Evolutionary conservation across 441 rosid genomes (phyloP).

Genomic region (Syzygium syzygioides): DNA sequence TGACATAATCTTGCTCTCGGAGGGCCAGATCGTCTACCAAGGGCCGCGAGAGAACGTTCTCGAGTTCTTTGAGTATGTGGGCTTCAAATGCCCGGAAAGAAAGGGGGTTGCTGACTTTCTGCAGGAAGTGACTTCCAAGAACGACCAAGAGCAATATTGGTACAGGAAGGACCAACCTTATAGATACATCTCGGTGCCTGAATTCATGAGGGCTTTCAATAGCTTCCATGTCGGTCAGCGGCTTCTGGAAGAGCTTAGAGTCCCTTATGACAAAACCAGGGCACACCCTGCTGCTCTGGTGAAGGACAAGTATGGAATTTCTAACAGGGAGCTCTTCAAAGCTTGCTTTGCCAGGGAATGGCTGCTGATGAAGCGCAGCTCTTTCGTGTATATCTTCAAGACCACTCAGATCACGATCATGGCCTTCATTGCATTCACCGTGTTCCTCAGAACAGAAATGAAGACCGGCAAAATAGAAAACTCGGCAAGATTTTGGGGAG

Average conservation of each 20-base stretch:
- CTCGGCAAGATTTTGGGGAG: constrained; percentile 50
- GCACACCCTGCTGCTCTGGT: constrained; percentile 59
- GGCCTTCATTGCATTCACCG: constrained; percentile 47
- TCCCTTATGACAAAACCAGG: constrained; percentile 46
- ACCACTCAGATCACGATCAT: constrained; percentile 48
- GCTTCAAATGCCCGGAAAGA: constrained; percentile 65
- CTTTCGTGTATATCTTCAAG: constrained; percentile 58
- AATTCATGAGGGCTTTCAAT: constrained; percentile 38
- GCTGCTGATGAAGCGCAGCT: constrained; percentile 59
- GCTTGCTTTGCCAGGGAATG: constrained; percentile 62
- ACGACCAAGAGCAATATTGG: constrained; percentile 71
- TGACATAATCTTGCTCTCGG: constrained; percentile 52
- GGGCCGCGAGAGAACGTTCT: constrained; percentile 51
- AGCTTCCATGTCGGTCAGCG: constrained; percentile 38
- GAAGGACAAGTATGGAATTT: constrained; percentile 48
- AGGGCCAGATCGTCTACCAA: constrained; percentile 66
- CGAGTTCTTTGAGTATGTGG: constrained; percentile 49
- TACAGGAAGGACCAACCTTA: constrained; percentile 34
- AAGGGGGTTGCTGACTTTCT: constrained; percentile 69
- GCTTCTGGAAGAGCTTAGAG: constrained; percentile 29
- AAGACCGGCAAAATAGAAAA: constrained; percentile 23
- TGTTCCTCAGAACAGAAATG: constrained; percentile 50
- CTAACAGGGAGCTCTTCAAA: constrained; percentile 55
- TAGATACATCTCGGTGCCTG: constrained; percentile 33
- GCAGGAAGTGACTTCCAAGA: constrained; percentile 65